phyloP scores from a whole-genome alignment of 768 basidiomycete genomes.

The Piloderma croceum region DNA sequence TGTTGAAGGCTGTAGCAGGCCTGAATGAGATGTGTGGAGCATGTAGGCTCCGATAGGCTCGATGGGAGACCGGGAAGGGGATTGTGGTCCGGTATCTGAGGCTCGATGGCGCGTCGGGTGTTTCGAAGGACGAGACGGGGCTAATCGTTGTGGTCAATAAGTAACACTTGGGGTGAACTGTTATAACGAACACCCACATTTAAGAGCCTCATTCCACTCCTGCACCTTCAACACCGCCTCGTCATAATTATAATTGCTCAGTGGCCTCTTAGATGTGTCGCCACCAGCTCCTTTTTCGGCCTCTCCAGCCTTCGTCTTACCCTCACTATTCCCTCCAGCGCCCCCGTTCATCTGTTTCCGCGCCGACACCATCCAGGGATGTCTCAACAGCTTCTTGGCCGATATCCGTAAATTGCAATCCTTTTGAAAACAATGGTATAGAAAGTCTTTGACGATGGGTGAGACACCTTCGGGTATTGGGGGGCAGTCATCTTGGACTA shows the following conservation, averaged over 20 bases:
- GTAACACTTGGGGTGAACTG: slow-evolving; percentile 6
- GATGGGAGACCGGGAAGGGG: slow-evolving; percentile 28
- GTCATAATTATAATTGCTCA: slow-evolving; percentile 84
- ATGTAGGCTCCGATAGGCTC: slow-evolving; percentile 4
- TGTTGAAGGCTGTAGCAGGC: too few species aligned
- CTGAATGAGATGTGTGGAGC: slow-evolving; percentile 7
- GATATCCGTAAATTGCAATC: slow-evolving; percentile 92
- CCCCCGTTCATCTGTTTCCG: slow-evolving; percentile 59
- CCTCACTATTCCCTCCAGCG: too few species aligned
- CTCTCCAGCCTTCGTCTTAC: slow-evolving; percentile 20
- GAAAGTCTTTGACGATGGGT: slow-evolving; percentile 92
- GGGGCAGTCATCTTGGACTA: slow-evolving; percentile 96
- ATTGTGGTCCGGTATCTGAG: slow-evolving; percentile 40
- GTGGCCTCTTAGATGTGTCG: slow-evolving; percentile 35
- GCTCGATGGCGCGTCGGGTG: slow-evolving; percentile 45
- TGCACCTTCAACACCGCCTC: slow-evolving; percentile 93
- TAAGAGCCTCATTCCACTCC: slow-evolving; percentile 97
- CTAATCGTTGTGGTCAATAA: slow-evolving; percentile 30
- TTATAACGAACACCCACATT: slow-evolving; percentile 50
- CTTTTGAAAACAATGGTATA: slow-evolving; percentile 98
- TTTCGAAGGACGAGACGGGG: slow-evolving; percentile 71
- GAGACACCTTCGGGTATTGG: slow-evolving; percentile 95
- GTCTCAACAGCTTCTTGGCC: slow-evolving; percentile 85
- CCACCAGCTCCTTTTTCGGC: slow-evolving; percentile 31
- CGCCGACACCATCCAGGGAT: slow-evolving; percentile 94